phyloP scores from a whole-genome alignment of 108 stramenopile species.

The Seminavis robusta region DNA sequence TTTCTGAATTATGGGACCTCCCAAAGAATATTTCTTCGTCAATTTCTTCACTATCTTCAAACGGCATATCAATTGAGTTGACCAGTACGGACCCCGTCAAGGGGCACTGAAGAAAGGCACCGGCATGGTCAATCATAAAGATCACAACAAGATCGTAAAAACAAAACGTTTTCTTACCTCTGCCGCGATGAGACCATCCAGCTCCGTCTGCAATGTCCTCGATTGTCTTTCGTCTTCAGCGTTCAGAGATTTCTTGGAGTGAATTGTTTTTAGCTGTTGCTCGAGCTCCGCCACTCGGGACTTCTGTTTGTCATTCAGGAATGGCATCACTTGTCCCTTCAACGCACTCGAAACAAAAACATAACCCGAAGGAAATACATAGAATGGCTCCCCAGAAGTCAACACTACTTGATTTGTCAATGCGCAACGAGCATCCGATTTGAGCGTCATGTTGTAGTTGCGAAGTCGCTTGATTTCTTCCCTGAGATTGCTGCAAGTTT shows the following conservation, averaged over 20 bases:
- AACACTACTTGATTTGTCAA: constrained; percentile 70
- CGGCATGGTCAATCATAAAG: too few relatives aligned
- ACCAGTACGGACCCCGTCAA: constrained; percentile 79
- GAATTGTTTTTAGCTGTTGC: constrained; percentile 27
- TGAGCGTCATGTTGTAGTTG: constrained; percentile 54
- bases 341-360: constrained; percentile 69
- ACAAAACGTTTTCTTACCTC: too few relatives aligned
- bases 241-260: background rate
- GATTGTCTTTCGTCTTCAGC: constrained; percentile 29
- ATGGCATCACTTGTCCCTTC: constrained; percentile 60
- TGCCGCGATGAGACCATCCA: constrained; percentile 85
- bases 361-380: constrained; percentile 87
- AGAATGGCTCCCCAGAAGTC: constrained; percentile 65
- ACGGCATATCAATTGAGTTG: constrained; percentile 65
- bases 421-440: constrained; percentile 71
- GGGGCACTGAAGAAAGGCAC: constrained; percentile 83
- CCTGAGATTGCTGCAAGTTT: constrained; percentile 65
- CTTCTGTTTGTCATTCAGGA: constrained; percentile 66
- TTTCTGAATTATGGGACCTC: too few relatives aligned
- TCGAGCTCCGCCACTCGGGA: constrained; percentile 60
- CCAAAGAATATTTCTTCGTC: constrained; percentile 4
- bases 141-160: too few relatives aligned
- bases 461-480: constrained; percentile 64
- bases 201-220: constrained; percentile 36
- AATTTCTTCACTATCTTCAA: constrained; percentile 31